Evolutionary conservation across 73 alveolate genomes (phyloP).

Genomic region (Stentor roeselii): DNA sequence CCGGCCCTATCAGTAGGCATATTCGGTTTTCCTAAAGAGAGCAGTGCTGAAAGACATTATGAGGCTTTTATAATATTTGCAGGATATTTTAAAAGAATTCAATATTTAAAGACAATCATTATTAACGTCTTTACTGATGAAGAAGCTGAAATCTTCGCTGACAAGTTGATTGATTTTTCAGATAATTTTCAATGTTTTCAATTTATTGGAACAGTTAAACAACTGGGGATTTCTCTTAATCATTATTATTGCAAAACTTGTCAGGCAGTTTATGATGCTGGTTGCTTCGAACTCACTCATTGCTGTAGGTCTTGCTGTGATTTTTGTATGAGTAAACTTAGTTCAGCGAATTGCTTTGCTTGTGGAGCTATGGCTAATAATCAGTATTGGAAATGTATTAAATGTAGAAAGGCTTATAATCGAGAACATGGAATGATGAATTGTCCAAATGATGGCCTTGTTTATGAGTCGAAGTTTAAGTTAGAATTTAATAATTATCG

Average conservation of each 20-base stretch:
- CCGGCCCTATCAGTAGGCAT: conserved; percentile 24
- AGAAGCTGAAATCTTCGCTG: background rate
- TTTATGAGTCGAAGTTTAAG: too few species aligned
- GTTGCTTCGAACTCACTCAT: too few species aligned
- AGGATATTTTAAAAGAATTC: background rate
- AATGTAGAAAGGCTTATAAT: too few species aligned
- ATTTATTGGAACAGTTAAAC: background rate
- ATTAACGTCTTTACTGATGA: background rate
- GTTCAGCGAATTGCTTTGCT: background rate
- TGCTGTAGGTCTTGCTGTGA: background rate
- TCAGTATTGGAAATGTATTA: too few species aligned
- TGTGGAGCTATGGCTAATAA: too few species aligned
- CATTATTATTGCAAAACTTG: background rate
- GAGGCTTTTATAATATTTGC: conserved; percentile 26
- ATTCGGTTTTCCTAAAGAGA: conserved; percentile 25
- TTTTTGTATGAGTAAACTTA: background rate
- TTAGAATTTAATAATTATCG: too few species aligned
- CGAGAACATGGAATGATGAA: too few species aligned
- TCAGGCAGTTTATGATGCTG: background rate
- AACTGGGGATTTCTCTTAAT: background rate
- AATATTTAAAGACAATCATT: background rate
- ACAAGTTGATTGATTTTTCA: background rate
- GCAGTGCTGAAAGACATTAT: background rate
- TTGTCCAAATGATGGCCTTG: too few species aligned
- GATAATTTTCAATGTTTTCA: background rate